Evolutionary conservation across 768 basidiomycete species (phyloP), one percentile per base, ranked within the genome.

Genomic region (Termitomyces sp.): DNA sequence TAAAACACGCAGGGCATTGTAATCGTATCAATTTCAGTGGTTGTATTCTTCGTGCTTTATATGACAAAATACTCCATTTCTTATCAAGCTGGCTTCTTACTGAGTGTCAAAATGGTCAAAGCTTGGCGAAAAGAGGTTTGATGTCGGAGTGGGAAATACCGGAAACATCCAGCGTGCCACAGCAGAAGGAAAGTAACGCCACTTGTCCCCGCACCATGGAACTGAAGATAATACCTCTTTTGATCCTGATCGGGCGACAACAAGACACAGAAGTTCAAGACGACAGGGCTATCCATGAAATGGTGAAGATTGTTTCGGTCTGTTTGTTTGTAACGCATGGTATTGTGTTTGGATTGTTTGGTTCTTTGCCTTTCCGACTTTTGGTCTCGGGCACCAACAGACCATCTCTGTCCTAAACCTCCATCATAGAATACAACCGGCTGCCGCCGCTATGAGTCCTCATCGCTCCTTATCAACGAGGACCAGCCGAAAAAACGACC

Each of bases 401-500:
- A 56, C 61, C 66, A 64, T 64, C 63, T 66, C 65, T 70, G 64
- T 69, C 68, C 67, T 65, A 62, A 63, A 64, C 70, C 51, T 58
- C 66, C 65, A 66, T 63, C 64, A 64, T 60, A 65, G 48, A 56
- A 55, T 57, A 56, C 56, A 56, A 44, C 45, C 34, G 51, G 45
- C 58, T 36, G 48, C 53, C 58, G 60, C 29, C 26, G 15, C 18
- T 39, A 70, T 70, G 68, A 68, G 65, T 64, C 64, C 61, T 55
- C 64, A 64, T 59, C 63, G 66, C 61, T 64, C 63, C 49, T 54
- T 60, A 31, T 65, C 65, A 8, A 58, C 66, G 22, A 59, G 64
- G 47, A 77, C 79, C 73, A 74, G 69, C 47, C 73, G 75, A 6
- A 65, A 75, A 3, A 68, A 73, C 51, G 80, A 83, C 62, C 75